Conservation (phyloP, 2,329 filamentous ascomycete species). For the Teratosphaeria nubilosa region DNA sequence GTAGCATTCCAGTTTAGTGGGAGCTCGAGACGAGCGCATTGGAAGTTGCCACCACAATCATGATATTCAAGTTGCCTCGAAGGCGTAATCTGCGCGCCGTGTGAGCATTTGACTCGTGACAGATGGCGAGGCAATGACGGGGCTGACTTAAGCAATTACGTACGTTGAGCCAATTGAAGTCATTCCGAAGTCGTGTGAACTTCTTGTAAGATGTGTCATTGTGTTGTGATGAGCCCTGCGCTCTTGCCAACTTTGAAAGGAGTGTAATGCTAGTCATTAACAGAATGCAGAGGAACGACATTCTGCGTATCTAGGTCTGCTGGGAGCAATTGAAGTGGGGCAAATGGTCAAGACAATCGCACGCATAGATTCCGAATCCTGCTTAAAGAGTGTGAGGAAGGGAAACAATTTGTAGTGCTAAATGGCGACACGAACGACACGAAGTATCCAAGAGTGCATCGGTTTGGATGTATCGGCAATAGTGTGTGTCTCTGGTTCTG, state of each 20-base stretch:
- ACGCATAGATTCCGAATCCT: no score
- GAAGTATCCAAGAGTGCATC: no score
- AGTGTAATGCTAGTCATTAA: background rate
- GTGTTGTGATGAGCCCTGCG: background rate
- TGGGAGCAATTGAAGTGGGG: no score
- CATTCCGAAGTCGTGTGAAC: background rate
- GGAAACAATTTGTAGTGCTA: no score
- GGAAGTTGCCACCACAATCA: constrained; percentile 34
- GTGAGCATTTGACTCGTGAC: background rate
- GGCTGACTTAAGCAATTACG: background rate
- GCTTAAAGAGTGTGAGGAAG: no score
- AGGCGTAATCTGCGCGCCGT: background rate
- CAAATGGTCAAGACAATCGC: no score
- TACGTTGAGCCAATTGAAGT: background rate
- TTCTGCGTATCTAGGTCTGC: background rate
- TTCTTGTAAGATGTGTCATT: background rate
- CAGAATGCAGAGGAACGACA: background rate
- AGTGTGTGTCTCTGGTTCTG: no score
- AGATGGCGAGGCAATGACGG: background rate
- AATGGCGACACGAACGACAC: no score
- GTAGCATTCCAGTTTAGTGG: constrained; percentile 31
- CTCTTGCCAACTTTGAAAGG: background rate
- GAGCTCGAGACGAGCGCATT: constrained; percentile 38
- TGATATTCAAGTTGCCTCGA: background rate
- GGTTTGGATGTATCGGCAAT: no score